Percentiles rank a stretch among this genome's conserved stretches.
phyloP scores from a whole-genome alignment of 129 eudicot genomes.

The Centrapalus pauciflorus region DNA sequence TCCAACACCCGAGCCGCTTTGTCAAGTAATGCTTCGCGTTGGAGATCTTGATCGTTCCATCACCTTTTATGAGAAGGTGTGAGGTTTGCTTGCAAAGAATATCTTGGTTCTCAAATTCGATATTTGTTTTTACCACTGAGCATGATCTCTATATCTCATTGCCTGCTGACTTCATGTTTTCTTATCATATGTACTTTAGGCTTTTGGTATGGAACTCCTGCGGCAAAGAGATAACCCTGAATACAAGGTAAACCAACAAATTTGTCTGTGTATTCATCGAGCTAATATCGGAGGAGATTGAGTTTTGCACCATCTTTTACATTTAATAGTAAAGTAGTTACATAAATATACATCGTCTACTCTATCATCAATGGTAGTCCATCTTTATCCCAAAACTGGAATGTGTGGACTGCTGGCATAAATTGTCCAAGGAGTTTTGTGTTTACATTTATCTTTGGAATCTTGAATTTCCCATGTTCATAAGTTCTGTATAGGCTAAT shows the following conservation, averaged over 20 bases:
- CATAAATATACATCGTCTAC: too few relatives aligned
- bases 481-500: background rate
- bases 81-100: background rate
- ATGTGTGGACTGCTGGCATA: too few relatives aligned
- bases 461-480: background rate
- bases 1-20: conserved; percentile 95
- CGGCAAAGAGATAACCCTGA: conserved; percentile 84
- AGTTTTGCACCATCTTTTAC: background rate
- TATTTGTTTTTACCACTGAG: background rate
- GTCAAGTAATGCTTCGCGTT: conserved; percentile 99
- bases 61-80: conserved; percentile 83
- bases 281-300: background rate
- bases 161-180: background rate
- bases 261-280: background rate
- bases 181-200: conserved; percentile 41
- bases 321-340: background rate
- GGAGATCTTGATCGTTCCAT: conserved; percentile 97
- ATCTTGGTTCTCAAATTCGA: background rate
- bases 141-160: background rate
- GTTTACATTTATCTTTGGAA: background rate
- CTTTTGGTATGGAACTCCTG: conserved; percentile 96
- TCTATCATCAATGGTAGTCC: too few relatives aligned
- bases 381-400: too few relatives aligned
- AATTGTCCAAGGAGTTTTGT: background rate
- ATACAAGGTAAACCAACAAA: conserved; percentile 57